These are phyloP conservation scores for Stephania cephalantha DNA, from an alignment of 164 flowering plant genomes.

Conservation along the genomic window DNA sequence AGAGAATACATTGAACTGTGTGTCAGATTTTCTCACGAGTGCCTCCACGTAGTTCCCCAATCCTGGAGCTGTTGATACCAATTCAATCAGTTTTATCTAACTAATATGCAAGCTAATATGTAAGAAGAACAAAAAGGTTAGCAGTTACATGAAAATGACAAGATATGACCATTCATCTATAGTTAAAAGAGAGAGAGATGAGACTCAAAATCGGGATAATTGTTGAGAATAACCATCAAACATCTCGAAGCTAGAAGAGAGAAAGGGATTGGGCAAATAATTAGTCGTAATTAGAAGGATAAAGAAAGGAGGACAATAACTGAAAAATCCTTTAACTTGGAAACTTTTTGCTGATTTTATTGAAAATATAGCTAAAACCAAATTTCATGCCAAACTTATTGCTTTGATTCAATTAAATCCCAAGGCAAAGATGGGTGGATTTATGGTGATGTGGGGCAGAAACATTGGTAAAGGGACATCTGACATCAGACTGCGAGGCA, in stretches of 20 bases:
- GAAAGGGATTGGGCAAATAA: neutral
- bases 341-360: no score
- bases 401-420: no score
- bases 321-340: no score
- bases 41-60: slow-evolving; percentile 69
- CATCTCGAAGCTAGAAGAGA: neutral
- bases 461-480: no score
- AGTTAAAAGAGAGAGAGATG: neutral
- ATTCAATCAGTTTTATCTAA: slow-evolving; percentile 15
- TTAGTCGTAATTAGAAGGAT: neutral
- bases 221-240: neutral
- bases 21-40: slow-evolving; percentile 61
- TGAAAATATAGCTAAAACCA: no score
- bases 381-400: no score
- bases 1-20: slow-evolving; percentile 66
- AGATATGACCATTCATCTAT: neutral
- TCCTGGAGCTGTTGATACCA: slow-evolving; percentile 60
- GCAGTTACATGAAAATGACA: neutral
- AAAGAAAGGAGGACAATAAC: no score
- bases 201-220: neutral
- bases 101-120: neutral
- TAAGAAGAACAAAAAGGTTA: neutral
- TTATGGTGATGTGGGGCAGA: no score
- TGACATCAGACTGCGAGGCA: no score
- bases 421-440: no score